Evolutionary conservation across 257 asterid species (phyloP).

Genomic region (Solanum peruvianum): DNA sequence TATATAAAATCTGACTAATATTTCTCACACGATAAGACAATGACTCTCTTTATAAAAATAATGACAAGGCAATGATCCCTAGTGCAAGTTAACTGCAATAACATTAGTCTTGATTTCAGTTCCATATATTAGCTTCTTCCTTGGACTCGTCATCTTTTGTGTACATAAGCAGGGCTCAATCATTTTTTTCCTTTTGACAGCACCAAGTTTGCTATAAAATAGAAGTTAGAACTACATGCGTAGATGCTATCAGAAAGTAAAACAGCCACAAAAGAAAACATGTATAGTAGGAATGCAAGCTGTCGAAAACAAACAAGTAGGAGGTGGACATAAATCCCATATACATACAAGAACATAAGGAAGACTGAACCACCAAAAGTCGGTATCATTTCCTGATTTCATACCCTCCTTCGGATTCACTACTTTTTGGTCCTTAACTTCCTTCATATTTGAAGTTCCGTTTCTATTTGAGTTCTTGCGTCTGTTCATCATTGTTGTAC

Average conservation of each 20-base stretch:
- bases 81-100: not conserved
- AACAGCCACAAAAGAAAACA: not conserved
- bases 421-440: conserved; percentile 14
- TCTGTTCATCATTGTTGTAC: conserved; percentile 6
- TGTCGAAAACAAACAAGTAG: conserved; percentile 2
- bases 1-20: not conserved
- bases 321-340: not conserved
- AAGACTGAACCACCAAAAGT: conserved; percentile 74
- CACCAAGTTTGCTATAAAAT: not conserved
- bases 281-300: not conserved
- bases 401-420: conserved; percentile 5
- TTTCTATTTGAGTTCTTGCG: conserved; percentile 14
- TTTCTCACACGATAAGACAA: not conserved
- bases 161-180: not conserved
- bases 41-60: not conserved
- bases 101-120: not conserved
- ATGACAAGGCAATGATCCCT: not conserved
- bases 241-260: not conserved
- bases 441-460: conserved; percentile 12
- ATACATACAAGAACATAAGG: conserved; percentile 73
- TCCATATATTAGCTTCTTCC: not conserved
- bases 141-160: not conserved
- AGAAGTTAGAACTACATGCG: not conserved
- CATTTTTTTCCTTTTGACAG: not conserved
- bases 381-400: conserved; percentile 17